Evolutionary conservation across 106 monocot species (phyloP).

Genomic region (Amphibolis antarctica): DNA sequence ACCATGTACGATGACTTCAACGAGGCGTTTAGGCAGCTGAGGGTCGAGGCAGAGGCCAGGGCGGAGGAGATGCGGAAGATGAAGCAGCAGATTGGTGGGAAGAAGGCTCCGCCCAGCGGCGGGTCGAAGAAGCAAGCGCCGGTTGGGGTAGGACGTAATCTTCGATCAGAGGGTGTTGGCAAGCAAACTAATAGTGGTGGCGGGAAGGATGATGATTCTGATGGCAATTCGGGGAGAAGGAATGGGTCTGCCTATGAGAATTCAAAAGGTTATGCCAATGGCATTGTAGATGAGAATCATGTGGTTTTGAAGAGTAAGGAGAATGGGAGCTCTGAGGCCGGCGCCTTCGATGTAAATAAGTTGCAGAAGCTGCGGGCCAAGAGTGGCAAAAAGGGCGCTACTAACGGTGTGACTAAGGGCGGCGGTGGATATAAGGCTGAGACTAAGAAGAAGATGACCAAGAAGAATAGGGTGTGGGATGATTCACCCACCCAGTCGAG

Average conservation of each 20-base stretch:
- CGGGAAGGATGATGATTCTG: conserved; percentile 41
- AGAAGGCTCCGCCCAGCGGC: conserved; percentile 2
- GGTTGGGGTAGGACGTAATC: conserved; percentile 7
- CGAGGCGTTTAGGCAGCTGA: conserved; percentile 73
- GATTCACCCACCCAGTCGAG: conserved; percentile 39
- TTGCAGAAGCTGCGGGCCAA: conserved; percentile 61
- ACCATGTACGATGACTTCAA: conserved; percentile 55
- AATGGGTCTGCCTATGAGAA: not conserved
- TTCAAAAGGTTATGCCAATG: conserved; percentile 28
- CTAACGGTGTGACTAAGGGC: conserved; percentile 2
- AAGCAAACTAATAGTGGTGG: conserved; percentile 19
- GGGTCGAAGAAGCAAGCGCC: conserved; percentile 31
- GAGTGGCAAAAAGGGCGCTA: conserved; percentile 51
- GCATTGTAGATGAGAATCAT: conserved; percentile 20
- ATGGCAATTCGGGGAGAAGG: conserved; percentile 37
- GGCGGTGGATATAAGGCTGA: conserved; percentile 27
- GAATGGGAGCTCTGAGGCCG: conserved; percentile 38
- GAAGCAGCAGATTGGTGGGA: conserved; percentile 34
- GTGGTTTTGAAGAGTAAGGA: conserved; percentile 53
- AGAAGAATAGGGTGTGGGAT: conserved; percentile 95
- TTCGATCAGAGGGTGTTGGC: conserved; percentile 10
- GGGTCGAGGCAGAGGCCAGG: conserved; percentile 71
- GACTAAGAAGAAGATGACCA: conserved; percentile 46
- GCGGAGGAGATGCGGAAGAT: conserved; percentile 75
- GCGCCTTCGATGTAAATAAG: conserved; percentile 97